Evolutionary conservation across 2,329 filamentous ascomycete genomes (phyloP).

Genomic region (Sarocladiaceae sp.): DNA sequence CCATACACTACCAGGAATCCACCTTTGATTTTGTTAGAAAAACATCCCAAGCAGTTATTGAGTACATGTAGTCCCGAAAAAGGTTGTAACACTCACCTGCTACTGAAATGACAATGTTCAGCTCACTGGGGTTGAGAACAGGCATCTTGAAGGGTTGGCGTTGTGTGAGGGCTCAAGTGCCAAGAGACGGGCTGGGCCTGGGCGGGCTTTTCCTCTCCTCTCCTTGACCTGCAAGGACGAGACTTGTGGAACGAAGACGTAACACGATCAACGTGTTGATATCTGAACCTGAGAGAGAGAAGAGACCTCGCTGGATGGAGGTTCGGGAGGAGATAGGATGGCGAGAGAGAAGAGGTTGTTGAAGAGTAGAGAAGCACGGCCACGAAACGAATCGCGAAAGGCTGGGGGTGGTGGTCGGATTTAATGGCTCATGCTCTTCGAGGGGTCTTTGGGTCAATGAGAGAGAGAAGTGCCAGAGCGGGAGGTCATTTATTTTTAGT

Average conservation of each 20-base stretch:
- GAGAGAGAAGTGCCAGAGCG: not conserved
- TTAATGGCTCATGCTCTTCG: conserved; percentile 8
- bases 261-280: conserved; percentile 7
- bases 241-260: not conserved
- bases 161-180: conserved; percentile 2
- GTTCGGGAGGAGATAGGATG: not conserved
- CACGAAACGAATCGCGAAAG: conserved; percentile 7
- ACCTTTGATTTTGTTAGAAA: conserved; percentile 24
- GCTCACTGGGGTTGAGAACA: conserved; percentile 16
- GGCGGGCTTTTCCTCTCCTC: not conserved
- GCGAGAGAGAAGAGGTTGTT: not conserved
- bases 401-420: conserved; percentile 2
- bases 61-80: not conserved
- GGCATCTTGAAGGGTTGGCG: conserved; percentile 15
- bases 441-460: not conserved
- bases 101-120: conserved; percentile 16
- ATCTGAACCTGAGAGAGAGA: not conserved
- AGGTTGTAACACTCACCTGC: conserved; percentile 10
- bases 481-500: conserved; percentile 4
- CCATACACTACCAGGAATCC: conserved; percentile 43
- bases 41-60: not conserved
- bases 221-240: conserved; percentile 9
- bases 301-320: too few species aligned
- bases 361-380: conserved; percentile 2
- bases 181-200: not conserved